Evolutionary conservation across 495 filamentous ascomycete genomes (phyloP).

Genomic region (Neohortaea acidophila): DNA sequence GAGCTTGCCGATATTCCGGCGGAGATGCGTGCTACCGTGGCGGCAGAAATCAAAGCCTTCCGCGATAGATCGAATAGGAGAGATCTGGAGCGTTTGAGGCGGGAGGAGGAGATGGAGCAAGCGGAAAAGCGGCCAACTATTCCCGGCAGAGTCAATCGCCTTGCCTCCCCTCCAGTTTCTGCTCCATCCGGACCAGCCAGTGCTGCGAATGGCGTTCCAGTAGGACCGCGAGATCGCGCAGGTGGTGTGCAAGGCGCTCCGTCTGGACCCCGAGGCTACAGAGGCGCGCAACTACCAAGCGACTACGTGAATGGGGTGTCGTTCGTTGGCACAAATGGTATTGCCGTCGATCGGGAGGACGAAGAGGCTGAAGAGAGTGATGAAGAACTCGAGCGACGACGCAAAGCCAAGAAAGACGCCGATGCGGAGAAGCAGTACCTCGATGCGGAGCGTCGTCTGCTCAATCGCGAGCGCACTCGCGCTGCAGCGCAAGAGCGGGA

Average conservation of each 20-base stretch:
- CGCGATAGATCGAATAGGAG: slow-evolving; percentile 73
- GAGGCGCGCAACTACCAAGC: slow-evolving; percentile 54
- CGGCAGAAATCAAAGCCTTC: slow-evolving; percentile 87
- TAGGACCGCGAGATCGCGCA: slow-evolving; percentile 61
- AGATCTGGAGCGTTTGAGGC: slow-evolving; percentile 71
- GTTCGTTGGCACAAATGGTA: slow-evolving; percentile 61
- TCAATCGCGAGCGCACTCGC: slow-evolving; percentile 71
- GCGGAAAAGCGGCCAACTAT: slow-evolving; percentile 61
- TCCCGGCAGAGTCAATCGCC: slow-evolving; percentile 46
- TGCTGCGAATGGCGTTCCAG: slow-evolving; percentile 66
- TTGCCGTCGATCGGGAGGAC: slow-evolving; percentile 50
- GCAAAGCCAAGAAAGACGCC: slow-evolving; percentile 50
- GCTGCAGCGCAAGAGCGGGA: slow-evolving; percentile 75
- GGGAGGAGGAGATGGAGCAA: slow-evolving; percentile 85
- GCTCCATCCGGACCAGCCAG: slow-evolving; percentile 57
- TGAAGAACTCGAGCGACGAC: slow-evolving; percentile 60
- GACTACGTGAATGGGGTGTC: slow-evolving; percentile 70
- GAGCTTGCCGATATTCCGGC: slow-evolving; percentile 90
- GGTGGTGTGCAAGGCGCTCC: slow-evolving; percentile 52
- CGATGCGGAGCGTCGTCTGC: slow-evolving; percentile 77
- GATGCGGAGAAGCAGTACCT: slow-evolving; percentile 70
- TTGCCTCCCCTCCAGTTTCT: slow-evolving; percentile 50
- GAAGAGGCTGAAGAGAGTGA: slow-evolving; percentile 85
- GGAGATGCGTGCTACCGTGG: slow-evolving; percentile 93
- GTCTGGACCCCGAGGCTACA: slow-evolving; percentile 56